Base-by-base conservation (phyloP, 192 early-diverging fungal species). In the Coemansia sp. region DNA sequence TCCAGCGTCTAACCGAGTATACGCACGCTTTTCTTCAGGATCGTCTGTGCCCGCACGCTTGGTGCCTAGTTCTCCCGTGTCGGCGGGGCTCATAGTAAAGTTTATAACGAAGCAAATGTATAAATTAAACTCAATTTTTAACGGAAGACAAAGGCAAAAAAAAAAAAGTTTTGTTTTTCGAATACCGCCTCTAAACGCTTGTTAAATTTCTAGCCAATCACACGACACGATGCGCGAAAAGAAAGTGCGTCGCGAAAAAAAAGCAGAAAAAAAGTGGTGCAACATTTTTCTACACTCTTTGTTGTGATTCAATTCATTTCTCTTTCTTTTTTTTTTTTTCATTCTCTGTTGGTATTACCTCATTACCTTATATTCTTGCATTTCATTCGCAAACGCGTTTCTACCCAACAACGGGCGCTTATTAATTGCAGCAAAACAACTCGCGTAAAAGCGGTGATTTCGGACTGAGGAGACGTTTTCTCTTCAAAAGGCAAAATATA, bases 1-100 rank as follows among this genome's bases (percentile, higher is more conserved):
- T 45, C 42, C 45, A 15, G 19, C 41, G 58, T 46, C 49, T 14
- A 36, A 33, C 17, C 17, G 55, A 5, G 49, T 67, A 50, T 72
- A 65, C 0, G 72, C 61, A 5, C 68, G 64, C 62, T 79, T 79
- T 32, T 70, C 71, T 19, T 55, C 55, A 5, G 63, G 60, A 10
- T 29, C 41, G 0, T 61, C 35, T 22, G 32, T 33, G 29, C 53
- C 19, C 19, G 46, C 46, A 40, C 38, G 38, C 46, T 48, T 23
- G 6, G 13, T 48, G 50, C 15, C 42, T 17, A 45, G 42, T 13
- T 17, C 42, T 17, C 15, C 13, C 13, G 42, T 45, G 13, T 45
- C 42, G 11, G 42, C 42, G 42, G 13, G 14, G 13, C 42, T 45
- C 42, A 45, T 45, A 45, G 10, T 45, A 5, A 1, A 45, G 11